These are phyloP conservation scores for Skeletonema grethae DNA, from an alignment of 108 stramenopile species.

Conservation along the genomic window DNA sequence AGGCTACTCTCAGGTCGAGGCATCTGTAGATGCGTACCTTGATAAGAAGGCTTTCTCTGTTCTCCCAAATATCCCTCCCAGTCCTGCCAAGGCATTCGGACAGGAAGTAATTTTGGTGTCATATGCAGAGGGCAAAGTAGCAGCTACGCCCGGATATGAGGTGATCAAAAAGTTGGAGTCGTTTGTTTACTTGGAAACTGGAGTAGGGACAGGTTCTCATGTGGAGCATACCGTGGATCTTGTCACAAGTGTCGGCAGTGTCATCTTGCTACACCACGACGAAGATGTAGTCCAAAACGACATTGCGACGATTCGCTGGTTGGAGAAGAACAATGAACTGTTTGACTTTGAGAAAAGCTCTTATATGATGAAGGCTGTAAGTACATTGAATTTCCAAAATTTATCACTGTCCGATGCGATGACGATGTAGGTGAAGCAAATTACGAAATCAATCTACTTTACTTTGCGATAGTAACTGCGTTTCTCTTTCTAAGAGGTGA, in stretches of 20 bases:
- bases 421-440: too few species aligned
- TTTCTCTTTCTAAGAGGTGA: too few species aligned
- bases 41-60: slow-evolving; percentile 63
- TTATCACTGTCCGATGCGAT: background rate
- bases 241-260: slow-evolving; percentile 86
- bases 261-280: slow-evolving; percentile 80
- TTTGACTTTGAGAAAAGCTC: slow-evolving; percentile 49
- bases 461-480: too few species aligned
- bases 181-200: slow-evolving; percentile 86
- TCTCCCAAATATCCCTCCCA: slow-evolving; percentile 70
- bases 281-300: slow-evolving; percentile 63
- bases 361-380: slow-evolving; percentile 20
- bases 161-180: slow-evolving; percentile 69
- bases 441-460: too few species aligned
- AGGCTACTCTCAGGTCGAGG: slow-evolving; percentile 89
- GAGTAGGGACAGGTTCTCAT: slow-evolving; percentile 63
- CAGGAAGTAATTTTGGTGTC: slow-evolving; percentile 89
- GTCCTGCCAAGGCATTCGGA: slow-evolving; percentile 83
- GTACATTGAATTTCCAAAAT: slow-evolving; percentile 12
- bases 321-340: slow-evolving; percentile 76
- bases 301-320: slow-evolving; percentile 65
- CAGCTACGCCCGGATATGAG: slow-evolving; percentile 82
- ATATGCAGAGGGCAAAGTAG: slow-evolving; percentile 67
- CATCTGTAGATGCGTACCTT: slow-evolving; percentile 79
- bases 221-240: slow-evolving; percentile 87